Conservation (phyloP, 2,329 filamentous ascomycete species). For the Ophiostoma populinum region DNA sequence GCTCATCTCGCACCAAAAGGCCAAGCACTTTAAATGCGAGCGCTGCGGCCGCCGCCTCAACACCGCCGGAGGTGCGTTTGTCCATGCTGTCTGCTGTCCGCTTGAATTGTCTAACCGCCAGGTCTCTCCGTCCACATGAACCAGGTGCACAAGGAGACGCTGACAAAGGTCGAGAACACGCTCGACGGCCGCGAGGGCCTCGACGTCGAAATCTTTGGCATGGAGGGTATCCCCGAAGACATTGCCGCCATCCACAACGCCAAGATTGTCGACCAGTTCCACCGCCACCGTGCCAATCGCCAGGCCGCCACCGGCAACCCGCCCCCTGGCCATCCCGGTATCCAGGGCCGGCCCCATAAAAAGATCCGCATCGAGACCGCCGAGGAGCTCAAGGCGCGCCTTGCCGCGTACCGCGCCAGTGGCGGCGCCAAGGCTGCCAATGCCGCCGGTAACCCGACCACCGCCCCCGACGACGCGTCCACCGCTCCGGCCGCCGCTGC, state of each 20-base stretch:
- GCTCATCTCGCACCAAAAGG: slow-evolving; percentile 91
- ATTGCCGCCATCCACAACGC: slow-evolving; percentile 70
- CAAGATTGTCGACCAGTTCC: slow-evolving; percentile 70
- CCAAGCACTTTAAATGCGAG: slow-evolving; percentile 98
- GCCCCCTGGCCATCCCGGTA: slow-evolving; percentile 39
- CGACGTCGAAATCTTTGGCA: slow-evolving; percentile 93
- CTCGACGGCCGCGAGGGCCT: slow-evolving; percentile 70
- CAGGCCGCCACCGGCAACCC: slow-evolving; percentile 73
- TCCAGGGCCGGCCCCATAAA: slow-evolving; percentile 45
- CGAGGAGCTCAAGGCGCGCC: slow-evolving; percentile 62
- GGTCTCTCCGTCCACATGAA: slow-evolving; percentile 94
- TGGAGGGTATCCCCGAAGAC: slow-evolving; percentile 89
- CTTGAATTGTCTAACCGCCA: slow-evolving; percentile 19
- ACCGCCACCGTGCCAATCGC: slow-evolving; percentile 69
- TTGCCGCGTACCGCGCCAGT: slow-evolving; percentile 60
- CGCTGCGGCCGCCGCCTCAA: slow-evolving; percentile 75
- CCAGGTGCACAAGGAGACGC: slow-evolving; percentile 91
- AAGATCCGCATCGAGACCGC: slow-evolving; percentile 57
- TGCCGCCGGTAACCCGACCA: slow-evolving; percentile 16
- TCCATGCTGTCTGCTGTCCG: neutral
- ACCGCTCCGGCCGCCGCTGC: slow-evolving; percentile 12
- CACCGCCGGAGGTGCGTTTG: slow-evolving; percentile 67
- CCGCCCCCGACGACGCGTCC: slow-evolving; percentile 25
- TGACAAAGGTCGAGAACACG: slow-evolving; percentile 80
- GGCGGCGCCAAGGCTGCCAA: slow-evolving; percentile 20